Evolutionary conservation across 345 rosid species (phyloP).

Genomic region (Litchi chinensis): DNA sequence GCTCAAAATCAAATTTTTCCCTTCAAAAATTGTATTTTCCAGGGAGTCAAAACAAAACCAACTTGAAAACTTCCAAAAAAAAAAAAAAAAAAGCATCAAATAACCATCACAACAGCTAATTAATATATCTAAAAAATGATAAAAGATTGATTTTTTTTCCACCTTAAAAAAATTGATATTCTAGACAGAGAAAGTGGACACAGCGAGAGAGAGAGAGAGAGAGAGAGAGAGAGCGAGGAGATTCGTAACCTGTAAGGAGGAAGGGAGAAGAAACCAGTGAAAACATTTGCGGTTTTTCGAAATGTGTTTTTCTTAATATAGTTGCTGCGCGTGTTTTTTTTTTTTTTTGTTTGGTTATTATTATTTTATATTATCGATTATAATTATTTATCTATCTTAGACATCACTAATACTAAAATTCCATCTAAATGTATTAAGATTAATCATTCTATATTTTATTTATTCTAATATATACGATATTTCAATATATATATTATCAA

Average conservation of each 20-base stretch:
- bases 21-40: not conserved
- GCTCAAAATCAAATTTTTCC: not conserved
- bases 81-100: not conserved
- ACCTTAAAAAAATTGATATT: not conserved
- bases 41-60: not conserved
- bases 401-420: too few species aligned
- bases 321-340: not conserved
- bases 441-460: too few species aligned
- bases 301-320: slow-evolving; percentile 12
- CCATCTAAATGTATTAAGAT: too few species aligned
- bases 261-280: slow-evolving; percentile 4
- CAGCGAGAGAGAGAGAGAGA: too few species aligned
- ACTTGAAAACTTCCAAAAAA: not conserved
- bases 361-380: not conserved
- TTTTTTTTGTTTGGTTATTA: not conserved
- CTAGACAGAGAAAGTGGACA: not conserved
- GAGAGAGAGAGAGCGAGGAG: not conserved
- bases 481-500: too few species aligned
- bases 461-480: too few species aligned
- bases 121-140: not conserved
- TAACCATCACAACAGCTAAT: not conserved
- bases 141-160: not conserved
- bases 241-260: slow-evolving; percentile 15
- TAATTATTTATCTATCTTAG: too few species aligned
- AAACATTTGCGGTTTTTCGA: not conserved